Conservation (phyloP, 352 stramenopile genomes). For the Pythium phragmiticola region DNA sequence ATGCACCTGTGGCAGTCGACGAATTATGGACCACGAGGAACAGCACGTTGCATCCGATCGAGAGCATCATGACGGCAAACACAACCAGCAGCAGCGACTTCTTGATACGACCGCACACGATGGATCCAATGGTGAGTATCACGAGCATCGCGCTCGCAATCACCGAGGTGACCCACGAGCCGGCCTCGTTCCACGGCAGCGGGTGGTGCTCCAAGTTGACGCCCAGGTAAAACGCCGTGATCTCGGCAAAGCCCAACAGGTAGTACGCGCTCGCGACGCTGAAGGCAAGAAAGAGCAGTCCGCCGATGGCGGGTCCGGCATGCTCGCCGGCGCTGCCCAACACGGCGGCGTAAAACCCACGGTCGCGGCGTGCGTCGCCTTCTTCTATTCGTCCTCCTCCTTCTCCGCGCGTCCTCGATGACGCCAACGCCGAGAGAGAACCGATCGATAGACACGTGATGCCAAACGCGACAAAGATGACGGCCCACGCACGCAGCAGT, state of each 20-base stretch:
- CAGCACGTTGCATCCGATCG: conserved; percentile 35
- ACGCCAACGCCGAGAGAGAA: conserved; percentile 48
- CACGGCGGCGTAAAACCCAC: conserved; percentile 34
- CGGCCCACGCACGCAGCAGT: conserved; percentile 22
- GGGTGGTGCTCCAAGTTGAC: conserved; percentile 20
- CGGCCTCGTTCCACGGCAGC: conserved; percentile 41
- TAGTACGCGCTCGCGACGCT: conserved; percentile 42
- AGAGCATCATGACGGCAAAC: conserved; percentile 38
- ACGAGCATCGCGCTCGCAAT: conserved; percentile 35
- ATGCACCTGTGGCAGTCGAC: conserved; percentile 33
- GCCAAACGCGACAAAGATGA: conserved; percentile 36
- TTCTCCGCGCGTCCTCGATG: conserved; percentile 1
- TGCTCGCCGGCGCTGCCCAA: conserved; percentile 28
- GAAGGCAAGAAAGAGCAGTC: conserved; percentile 43
- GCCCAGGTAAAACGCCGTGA: conserved; percentile 42
- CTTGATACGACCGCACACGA: conserved; percentile 21
- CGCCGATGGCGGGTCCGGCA: conserved; percentile 37
- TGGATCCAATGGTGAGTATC: conserved; percentile 19
- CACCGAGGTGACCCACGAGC: conserved; percentile 34
- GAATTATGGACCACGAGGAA: conserved; percentile 35
- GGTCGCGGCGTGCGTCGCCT: background rate
- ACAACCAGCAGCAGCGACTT: conserved; percentile 32
- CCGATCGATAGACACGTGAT: conserved; percentile 48
- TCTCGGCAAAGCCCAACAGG: conserved; percentile 47
- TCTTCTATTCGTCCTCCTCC: background rate